Evolutionary conservation across 2,329 filamentous ascomycete species (phyloP).

Genomic region (Cladosporium austrohemisphaericum): DNA sequence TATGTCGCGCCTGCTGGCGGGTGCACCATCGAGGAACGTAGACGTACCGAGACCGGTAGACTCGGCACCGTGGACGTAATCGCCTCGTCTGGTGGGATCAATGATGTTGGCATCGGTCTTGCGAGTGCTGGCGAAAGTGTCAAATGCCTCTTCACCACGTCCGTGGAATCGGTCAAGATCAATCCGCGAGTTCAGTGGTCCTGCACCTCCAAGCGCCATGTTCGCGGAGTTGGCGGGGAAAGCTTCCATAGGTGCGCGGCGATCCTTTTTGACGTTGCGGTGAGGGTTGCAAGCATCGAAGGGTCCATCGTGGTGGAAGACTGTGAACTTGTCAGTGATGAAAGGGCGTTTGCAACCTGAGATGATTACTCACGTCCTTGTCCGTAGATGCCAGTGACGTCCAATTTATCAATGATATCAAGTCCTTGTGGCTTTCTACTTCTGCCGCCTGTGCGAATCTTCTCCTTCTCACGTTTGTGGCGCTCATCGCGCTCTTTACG

Average conservation of each 20-base stretch:
- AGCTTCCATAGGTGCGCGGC: constrained; percentile 88
- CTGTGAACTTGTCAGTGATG: constrained; percentile 33
- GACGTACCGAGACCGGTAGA: constrained; percentile 83
- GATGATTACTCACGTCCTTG: constrained; percentile 69
- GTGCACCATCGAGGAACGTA: constrained; percentile 91
- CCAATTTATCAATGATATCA: constrained; percentile 93
- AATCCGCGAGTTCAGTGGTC: constrained; percentile 74
- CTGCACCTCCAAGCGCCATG: constrained; percentile 83
- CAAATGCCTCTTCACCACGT: constrained; percentile 77
- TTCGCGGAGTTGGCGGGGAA: constrained; percentile 91
- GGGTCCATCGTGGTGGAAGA: constrained; percentile 95
- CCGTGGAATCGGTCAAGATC: constrained; percentile 90
- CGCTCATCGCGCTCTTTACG: constrained; percentile 51
- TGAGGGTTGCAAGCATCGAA: constrained; percentile 96
- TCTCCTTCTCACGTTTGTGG: constrained; percentile 43
- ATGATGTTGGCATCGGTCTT: constrained; percentile 46
- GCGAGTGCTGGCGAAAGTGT: constrained; percentile 62
- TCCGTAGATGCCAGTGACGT: constrained; percentile 93
- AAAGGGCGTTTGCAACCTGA: not conserved
- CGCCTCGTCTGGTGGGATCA: constrained; percentile 63
- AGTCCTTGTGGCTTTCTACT: constrained; percentile 49
- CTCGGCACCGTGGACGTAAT: constrained; percentile 79
- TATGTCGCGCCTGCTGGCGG: constrained; percentile 76
- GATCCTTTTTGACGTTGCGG: constrained; percentile 79
- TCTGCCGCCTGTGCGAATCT: constrained; percentile 34